These are phyloP conservation scores for Ganoderma multipileum DNA, from an alignment of 1,284 basidiomycete species.

Conservation along the genomic window DNA sequence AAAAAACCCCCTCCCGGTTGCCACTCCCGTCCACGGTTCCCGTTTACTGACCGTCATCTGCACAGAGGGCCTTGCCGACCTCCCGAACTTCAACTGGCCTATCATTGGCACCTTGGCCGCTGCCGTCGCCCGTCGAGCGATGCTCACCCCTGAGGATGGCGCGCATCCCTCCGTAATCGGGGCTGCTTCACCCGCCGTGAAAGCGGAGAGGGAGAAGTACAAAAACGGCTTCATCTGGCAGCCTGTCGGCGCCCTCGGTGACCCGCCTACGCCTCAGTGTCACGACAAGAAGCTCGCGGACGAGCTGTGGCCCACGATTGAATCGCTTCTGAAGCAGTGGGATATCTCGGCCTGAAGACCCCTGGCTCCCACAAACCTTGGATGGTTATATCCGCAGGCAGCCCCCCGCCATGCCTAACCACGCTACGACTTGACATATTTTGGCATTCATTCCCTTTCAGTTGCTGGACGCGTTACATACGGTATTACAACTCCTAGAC, in stretches of 20 bases:
- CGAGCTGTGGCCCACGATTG: conserved; percentile 53
- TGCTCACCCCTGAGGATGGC: conserved; percentile 39
- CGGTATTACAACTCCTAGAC: neutral
- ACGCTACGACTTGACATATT: neutral
- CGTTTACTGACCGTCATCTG: neutral
- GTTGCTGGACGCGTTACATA: neutral
- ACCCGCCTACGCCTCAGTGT: conserved; percentile 39
- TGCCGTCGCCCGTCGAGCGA: conserved; percentile 23
- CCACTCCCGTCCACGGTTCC: neutral
- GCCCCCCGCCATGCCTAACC: neutral
- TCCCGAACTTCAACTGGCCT: neutral
- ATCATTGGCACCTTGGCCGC: conserved; percentile 22
- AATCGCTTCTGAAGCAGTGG: conserved; percentile 38
- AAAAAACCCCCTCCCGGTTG: conserved; percentile 7
- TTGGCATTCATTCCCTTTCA: neutral
- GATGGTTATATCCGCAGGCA: neutral
- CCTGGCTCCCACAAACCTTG: neutral
- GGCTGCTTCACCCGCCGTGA: conserved; percentile 47
- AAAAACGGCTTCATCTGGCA: conserved; percentile 50
- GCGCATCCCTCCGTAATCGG: conserved; percentile 54
- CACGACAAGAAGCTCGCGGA: conserved; percentile 49
- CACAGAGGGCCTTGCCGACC: neutral
- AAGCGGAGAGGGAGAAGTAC: conserved; percentile 48
- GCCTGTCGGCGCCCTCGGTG: conserved; percentile 45
- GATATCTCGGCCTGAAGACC: conserved; percentile 15